These are phyloP conservation scores for Pyrenochaeta sp. DNA, from an alignment of 2,329 filamentous ascomycete species.

Conservation along the genomic window DNA sequence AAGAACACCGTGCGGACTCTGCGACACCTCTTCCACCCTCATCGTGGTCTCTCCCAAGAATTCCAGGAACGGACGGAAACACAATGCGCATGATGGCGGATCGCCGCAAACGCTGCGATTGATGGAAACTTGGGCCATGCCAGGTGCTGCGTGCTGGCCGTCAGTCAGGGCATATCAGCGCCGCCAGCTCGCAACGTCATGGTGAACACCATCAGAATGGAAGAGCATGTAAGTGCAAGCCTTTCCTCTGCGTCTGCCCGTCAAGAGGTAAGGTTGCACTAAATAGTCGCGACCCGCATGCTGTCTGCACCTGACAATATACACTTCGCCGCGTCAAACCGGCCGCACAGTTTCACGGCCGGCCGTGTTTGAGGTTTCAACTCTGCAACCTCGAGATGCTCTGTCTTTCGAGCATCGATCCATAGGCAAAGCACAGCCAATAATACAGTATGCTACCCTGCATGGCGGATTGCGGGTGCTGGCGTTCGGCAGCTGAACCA, in stretches of 20 bases:
- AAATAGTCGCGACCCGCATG: conserved; percentile 12
- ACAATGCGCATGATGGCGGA: conserved; percentile 12
- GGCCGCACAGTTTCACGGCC: conserved; percentile 18
- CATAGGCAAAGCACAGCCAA: conserved; percentile 20
- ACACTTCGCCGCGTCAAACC: conserved; percentile 20
- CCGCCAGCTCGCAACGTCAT: not conserved
- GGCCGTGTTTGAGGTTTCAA: conserved; percentile 22
- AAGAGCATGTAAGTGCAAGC: not conserved
- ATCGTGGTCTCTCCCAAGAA: conserved; percentile 4
- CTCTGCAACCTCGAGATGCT: conserved; percentile 9
- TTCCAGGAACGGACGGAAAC: conserved; percentile 3
- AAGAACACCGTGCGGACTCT: conserved; percentile 6
- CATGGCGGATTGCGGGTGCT: conserved; percentile 15
- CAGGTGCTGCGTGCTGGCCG: too few relatives aligned
- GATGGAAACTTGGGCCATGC: not conserved
- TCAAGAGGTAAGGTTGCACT: conserved; percentile 11
- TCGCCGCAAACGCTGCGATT: not conserved
- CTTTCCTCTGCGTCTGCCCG: not conserved
- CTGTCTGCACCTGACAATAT: conserved; percentile 21
- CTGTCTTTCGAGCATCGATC: conserved; percentile 7
- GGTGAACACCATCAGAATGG: not conserved
- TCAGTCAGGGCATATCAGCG: too few relatives aligned
- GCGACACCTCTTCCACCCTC: conserved; percentile 10
- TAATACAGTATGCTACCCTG: conserved; percentile 23
- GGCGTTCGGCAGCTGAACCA: conserved; percentile 11